Conservation (phyloP, 441 rosid species). For the Syzygium malaccense region DNA sequence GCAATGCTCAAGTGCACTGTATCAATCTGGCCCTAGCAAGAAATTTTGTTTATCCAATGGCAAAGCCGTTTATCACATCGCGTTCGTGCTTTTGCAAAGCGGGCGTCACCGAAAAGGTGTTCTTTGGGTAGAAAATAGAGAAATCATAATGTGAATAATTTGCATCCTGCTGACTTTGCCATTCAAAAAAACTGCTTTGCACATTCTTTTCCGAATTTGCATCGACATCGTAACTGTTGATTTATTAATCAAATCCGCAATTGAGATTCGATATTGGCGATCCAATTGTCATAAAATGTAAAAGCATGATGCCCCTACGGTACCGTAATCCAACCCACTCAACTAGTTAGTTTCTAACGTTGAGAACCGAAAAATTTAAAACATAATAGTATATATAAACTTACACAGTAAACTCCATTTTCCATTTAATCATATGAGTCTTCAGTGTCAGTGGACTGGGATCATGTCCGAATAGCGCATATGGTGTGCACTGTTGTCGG, state of each 20-base stretch:
- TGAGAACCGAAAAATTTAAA: background rate
- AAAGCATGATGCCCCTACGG: background rate
- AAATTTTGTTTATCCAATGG: background rate
- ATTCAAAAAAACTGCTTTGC: background rate
- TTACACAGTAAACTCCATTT: no score
- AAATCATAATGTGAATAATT: background rate
- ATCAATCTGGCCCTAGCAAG: background rate
- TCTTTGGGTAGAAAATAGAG: background rate
- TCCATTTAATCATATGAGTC: no score
- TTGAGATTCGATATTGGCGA: background rate
- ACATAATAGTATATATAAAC: fast-evolving
- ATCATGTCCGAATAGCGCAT: no score
- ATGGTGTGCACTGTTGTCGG: no score
- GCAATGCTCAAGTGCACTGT: background rate
- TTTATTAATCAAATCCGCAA: no score
- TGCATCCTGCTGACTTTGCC: background rate
- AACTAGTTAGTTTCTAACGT: fast-evolving
- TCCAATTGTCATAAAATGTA: no score
- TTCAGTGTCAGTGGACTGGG: no score
- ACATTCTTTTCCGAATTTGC: background rate
- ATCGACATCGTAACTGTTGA: background rate
- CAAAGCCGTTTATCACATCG: background rate
- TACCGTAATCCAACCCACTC: no score
- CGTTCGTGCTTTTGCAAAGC: background rate
- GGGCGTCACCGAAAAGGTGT: background rate